phyloP scores from a whole-genome alignment of 1,139 yeast species.

The Yamadazyma mexicana region DNA sequence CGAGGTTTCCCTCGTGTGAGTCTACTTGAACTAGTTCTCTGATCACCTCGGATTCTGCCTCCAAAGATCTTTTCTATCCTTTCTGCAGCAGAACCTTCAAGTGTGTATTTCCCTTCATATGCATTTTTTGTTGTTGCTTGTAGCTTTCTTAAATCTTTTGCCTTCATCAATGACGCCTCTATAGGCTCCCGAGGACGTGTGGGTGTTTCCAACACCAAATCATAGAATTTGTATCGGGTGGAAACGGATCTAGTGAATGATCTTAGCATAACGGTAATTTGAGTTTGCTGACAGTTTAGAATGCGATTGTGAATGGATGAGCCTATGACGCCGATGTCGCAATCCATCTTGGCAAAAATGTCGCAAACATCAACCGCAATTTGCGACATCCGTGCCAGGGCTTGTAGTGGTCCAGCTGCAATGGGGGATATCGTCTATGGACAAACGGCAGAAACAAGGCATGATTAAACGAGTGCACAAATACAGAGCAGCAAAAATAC shows the following conservation, averaged over 20 bases:
- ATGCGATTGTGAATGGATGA: not conserved
- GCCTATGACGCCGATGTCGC: not conserved
- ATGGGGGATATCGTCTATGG: too few relatives aligned
- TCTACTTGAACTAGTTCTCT: constrained; percentile 52
- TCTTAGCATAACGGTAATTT: not conserved
- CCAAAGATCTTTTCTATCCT: constrained; percentile 56
- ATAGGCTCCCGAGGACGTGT: constrained; percentile 27
- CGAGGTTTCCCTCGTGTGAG: constrained; percentile 40
- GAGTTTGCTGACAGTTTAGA: not conserved
- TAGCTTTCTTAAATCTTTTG: constrained; percentile 20
- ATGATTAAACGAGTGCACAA: too few relatives aligned
- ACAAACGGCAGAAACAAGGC: too few relatives aligned
- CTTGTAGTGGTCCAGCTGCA: too few relatives aligned
- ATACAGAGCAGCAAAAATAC: too few relatives aligned
- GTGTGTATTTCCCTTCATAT: constrained; percentile 49
- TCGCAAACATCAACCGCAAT: too few relatives aligned
- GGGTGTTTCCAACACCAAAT: constrained; percentile 36
- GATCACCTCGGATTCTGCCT: constrained; percentile 57
- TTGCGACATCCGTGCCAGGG: too few relatives aligned
- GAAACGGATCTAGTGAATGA: constrained; percentile 5
- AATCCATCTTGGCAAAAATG: not conserved
- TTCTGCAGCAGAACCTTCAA: constrained; percentile 44
- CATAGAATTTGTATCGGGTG: constrained; percentile 33
- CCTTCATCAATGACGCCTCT: constrained; percentile 30
- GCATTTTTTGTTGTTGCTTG: constrained; percentile 23